Evolutionary conservation across 2,329 filamentous ascomycete species (phyloP).

Genomic region (Cladosporium sp.): DNA sequence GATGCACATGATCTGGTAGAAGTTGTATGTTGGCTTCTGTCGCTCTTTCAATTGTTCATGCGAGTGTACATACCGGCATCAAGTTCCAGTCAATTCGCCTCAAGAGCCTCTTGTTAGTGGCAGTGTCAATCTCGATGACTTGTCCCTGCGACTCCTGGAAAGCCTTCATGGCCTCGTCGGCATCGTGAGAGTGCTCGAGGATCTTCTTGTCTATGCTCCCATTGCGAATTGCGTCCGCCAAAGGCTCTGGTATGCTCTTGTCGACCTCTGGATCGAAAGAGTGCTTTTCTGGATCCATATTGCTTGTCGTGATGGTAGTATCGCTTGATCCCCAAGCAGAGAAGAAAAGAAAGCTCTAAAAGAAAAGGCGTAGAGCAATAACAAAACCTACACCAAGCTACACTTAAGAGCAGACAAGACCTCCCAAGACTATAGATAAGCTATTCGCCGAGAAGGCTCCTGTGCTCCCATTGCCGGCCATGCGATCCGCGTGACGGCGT

Average conservation of each 20-base stretch:
- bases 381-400: constrained; percentile 1
- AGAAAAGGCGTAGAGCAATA: not conserved
- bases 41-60: not conserved
- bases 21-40: not conserved
- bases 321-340: not conserved
- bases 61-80: constrained; percentile 48
- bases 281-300: constrained; percentile 15
- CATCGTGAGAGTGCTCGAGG: constrained; percentile 57
- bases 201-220: constrained; percentile 39
- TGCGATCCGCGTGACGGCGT: constrained; percentile 16
- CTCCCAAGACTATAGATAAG: constrained; percentile 15
- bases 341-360: not conserved
- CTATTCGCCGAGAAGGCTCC: constrained; percentile 11
- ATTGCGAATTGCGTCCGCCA: constrained; percentile 30
- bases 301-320: not conserved
- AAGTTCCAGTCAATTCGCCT: constrained; percentile 62
- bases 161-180: constrained; percentile 61
- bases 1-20: constrained; percentile 52
- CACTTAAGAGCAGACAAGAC: constrained; percentile 15
- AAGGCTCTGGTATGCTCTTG: constrained; percentile 27
- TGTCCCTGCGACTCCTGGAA: constrained; percentile 53
- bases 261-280: constrained; percentile 29
- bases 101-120: constrained; percentile 60
- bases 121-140: constrained; percentile 55
- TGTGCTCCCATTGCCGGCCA: too few species aligned